A percentile compares a stretch with the other conserved stretches of the same genome.
These are phyloP conservation scores for Pichia heedii DNA, from an alignment of 805 yeast genomes.

Conservation along the genomic window DNA sequence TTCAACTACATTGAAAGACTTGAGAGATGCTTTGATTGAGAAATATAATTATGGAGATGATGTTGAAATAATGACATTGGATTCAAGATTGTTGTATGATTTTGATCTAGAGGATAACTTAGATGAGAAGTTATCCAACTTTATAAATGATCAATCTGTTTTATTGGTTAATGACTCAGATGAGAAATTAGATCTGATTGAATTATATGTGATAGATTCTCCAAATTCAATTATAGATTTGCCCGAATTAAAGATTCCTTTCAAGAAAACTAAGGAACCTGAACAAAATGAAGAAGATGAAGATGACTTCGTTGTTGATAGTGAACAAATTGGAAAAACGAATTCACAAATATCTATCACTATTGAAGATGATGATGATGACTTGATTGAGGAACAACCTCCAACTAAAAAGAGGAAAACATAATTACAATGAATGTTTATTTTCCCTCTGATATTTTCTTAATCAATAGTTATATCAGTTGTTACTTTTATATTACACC, in stretches of 20 bases:
- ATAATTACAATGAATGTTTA: neutral
- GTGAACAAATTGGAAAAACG: slow-evolving; percentile 4
- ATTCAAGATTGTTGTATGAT: slow-evolving; percentile 63
- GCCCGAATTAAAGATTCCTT: slow-evolving; percentile 20
- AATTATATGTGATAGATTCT: slow-evolving; percentile 38
- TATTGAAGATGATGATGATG: slow-evolving; percentile 6
- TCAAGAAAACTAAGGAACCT: slow-evolving; percentile 3
- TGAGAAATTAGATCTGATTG: slow-evolving; percentile 54
- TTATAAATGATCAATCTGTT: slow-evolving; percentile 51
- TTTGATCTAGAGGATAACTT: slow-evolving; percentile 79
- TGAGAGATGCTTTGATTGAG: slow-evolving; percentile 41
- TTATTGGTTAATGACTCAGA: slow-evolving; percentile 74
- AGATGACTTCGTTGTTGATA: slow-evolving; percentile 13
- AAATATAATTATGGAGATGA: slow-evolving; percentile 51
- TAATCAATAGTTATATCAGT: no score
- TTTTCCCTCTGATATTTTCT: no score
- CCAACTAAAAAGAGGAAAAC: slow-evolving; percentile 3
- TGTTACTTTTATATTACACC: neutral
- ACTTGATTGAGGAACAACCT: slow-evolving; percentile 8
- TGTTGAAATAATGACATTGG: slow-evolving; percentile 39
- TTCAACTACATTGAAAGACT: slow-evolving; percentile 34
- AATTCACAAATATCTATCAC: neutral
- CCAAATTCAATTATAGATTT: slow-evolving; percentile 10
- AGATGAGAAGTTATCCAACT: slow-evolving; percentile 35
- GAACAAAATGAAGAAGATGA: slow-evolving; percentile 18